Evolutionary conservation across 2,329 filamentous ascomycete genomes (phyloP), one percentile per base, ranked within the genome.

Genomic region (Thielaviopsis punctulata): DNA sequence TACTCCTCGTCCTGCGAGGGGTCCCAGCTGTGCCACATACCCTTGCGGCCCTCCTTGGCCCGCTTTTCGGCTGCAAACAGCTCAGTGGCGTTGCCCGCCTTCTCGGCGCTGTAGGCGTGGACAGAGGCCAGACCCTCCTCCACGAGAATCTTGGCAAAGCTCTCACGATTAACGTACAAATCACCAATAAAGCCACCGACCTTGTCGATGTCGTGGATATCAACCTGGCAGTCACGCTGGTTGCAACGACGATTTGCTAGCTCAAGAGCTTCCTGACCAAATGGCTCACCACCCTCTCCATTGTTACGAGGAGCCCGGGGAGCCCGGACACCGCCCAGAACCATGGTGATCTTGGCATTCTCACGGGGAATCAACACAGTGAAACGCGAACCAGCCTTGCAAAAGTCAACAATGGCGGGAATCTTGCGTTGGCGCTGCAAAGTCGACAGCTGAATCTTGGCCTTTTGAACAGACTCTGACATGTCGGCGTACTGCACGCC

Each of bases 101-200:
- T 94, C 69, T 98, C 90, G 0, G 92, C 92, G 22, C 90, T 95
- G 70, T 95, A 96, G 53, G 83, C 80, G 65, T 96, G 90, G 15
- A 98, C 90, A 19, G 83, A 83, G 15, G 92, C 90, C 25, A 95
- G 75, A 56, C 92, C 92, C 68, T 98, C 92, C 66, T 96, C 92
- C 1, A 98, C 80, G 1, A 98, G 76, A 2, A 86, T 67, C 72
- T 95, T 95, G 61, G 89, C 86, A 63, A 98, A 94, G 70, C 86
- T 96, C 68, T 96, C 90, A 51, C 89, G 85, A 72, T 88, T 90
- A 65, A 98, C 78, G 66, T 88, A 95, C 22, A 98, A 74, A 13
- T 87, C 86, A 52, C 92, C 92, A 59, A 98, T 96, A 72, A 98
- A 98, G 36, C 92, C 92, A 60, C 92, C 92, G 23, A 92, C 82